Base-by-base conservation (phyloP, 2,329 filamentous ascomycete genomes). In the Bisporella sp. region DNA sequence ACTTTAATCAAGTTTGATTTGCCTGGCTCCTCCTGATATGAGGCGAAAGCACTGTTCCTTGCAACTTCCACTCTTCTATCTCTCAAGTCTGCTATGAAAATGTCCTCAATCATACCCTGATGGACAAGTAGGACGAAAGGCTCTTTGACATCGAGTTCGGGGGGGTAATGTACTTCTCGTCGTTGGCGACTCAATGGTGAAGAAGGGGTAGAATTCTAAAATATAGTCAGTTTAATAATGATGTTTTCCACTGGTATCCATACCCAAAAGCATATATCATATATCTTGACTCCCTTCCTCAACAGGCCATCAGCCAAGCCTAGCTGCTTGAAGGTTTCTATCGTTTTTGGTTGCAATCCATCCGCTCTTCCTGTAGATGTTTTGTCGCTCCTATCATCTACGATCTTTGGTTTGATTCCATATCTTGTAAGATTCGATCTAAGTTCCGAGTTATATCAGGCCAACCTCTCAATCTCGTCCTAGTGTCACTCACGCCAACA, bases 381-480 rank as follows among this genome's bases (percentile, higher is more conserved):
- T 60, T 80, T 80, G 59, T 85, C 78, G 33, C 78, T 71, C 55
- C 85, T 72, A 62, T 89, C 83, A 68, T 89, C 86, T 45, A 89
- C 72, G 42, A 89, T 74, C 40, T 76, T 74, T 3, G 79, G 75
- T 49, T 79, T 79, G 59, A 88, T 79, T 11, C 84, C 85, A 59
- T 79, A 86, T 6, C 84, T 75, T 13, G 78, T 77, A 35, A 89
- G 71, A 56, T 79, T 76, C 33, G 73, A 71, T 11, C 75, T 78
- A 21, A 21, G 55, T 47, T 28, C 21, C 29, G 1, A 35, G 6
- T 30, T 2, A 32, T 35, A 28, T 5, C 12, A 41, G 37, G 5
- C 12, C 31, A 32, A 41, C 6, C 2, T 7, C 32, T 33, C 39
- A 21, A 21, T 29, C 2, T 32, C 33, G 7, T 31, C 9, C 28